Base-by-base conservation (phyloP, 2,329 filamentous ascomycete species). In the Penicillium thymicola region DNA sequence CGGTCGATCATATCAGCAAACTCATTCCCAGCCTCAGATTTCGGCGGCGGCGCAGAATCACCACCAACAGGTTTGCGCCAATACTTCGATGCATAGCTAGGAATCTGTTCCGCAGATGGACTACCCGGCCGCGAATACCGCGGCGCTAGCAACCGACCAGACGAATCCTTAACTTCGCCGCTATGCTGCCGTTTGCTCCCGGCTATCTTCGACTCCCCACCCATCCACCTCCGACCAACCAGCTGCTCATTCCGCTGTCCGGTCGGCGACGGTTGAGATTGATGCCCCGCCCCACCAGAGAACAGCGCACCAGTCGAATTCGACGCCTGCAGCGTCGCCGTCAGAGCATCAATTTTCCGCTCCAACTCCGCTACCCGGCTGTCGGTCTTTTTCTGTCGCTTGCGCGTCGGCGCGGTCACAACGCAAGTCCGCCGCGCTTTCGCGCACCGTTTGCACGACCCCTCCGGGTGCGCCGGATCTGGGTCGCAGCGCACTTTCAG, bases 321-420 rank as follows among this genome's bases (percentile, higher is more conserved):
- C 10, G 73, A 71, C 2, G 89, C 85, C 44, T 90, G 87, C 62
- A 96, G 71, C 36, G 86, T 91, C 7, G 90, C 89, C 8, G 90
- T 96, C 70, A 96, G 72, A 9, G 89, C 89, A 77, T 96, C 91
- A 61, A 96, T 93, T 78, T 95, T 95, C 79, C 88, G 91, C 79
- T 96, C 92, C 50, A 97, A 80, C 78, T 96, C 92, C 9, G 91
- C 89, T 13, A 97, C 92, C 50, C 91, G 83, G 63, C 86, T 93
- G 71, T 96, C 92, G 52, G 90, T 92, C 80, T 96, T 96, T 79
- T 93, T 96, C 78, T 93, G 90, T 43, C 92, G 82, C 76, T 95
- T 96, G 40, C 90, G 76, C 14, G 80, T 85, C 0, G 85, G 90
- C 60, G 86, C 84, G 1, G 90, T 95, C 59, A 92, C 87, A 40